phyloP scores from a whole-genome alignment of 2,329 filamentous ascomycete species.

The Fusarium sp. region DNA sequence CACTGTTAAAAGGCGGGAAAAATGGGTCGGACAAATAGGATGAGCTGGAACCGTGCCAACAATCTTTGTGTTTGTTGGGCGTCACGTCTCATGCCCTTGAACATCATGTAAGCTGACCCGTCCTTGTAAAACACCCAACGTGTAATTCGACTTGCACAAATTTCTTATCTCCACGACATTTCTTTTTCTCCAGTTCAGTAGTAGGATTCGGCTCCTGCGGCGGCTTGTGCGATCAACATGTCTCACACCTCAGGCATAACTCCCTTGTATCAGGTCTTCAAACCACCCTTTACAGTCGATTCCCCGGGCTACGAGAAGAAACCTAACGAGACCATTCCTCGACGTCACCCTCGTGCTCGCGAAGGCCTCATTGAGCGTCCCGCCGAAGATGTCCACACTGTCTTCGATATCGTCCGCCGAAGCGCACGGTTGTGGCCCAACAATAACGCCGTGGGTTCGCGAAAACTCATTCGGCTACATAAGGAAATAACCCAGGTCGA shows the following conservation, averaged over 20 bases:
- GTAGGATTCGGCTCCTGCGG: neutral
- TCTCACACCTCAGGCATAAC: conserved; percentile 52
- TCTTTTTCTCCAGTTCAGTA: neutral
- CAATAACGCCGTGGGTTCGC: conserved; percentile 74
- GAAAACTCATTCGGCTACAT: conserved; percentile 81
- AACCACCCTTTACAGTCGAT: conserved; percentile 81
- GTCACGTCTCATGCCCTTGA: neutral
- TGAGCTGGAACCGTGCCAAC: neutral
- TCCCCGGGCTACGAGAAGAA: conserved; percentile 74
- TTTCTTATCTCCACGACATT: neutral
- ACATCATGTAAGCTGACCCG: too few species aligned
- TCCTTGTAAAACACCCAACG: too few species aligned
- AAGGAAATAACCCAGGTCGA: conserved; percentile 87
- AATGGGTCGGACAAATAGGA: neutral
- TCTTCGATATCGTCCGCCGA: conserved; percentile 81
- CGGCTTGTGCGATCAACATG: neutral
- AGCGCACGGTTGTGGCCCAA: conserved; percentile 72
- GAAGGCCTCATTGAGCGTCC: conserved; percentile 76
- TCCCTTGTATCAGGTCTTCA: conserved; percentile 70
- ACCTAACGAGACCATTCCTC: conserved; percentile 84
- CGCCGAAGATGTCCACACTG: conserved; percentile 76
- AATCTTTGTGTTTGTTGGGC: conserved; percentile 6
- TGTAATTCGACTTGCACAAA: neutral
- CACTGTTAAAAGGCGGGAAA: neutral
- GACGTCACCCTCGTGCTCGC: conserved; percentile 77